These are phyloP conservation scores for Metarhizium sp. DNA, from an alignment of 2,329 filamentous ascomycete genomes.

Conservation along the genomic window DNA sequence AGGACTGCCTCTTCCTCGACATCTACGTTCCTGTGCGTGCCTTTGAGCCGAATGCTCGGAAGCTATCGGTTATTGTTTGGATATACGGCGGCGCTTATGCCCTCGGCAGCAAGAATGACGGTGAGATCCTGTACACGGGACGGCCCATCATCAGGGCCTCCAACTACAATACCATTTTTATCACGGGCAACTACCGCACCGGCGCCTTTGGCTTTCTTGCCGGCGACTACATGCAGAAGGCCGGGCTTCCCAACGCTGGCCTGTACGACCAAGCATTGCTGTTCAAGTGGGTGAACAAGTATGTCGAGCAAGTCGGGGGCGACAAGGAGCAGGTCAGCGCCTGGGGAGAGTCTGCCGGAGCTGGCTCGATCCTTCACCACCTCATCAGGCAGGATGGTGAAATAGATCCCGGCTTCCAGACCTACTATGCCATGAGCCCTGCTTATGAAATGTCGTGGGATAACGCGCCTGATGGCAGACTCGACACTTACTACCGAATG, in stretches of 20 bases:
- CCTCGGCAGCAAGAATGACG: constrained; percentile 29
- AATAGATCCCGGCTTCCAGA: constrained; percentile 31
- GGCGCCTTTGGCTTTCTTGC: constrained; percentile 39
- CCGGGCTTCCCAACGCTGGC: constrained; percentile 32
- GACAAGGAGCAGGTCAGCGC: constrained; percentile 35
- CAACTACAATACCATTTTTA: constrained; percentile 31
- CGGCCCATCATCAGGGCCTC: constrained; percentile 24
- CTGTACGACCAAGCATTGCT: constrained; percentile 33
- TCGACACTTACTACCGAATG: constrained; percentile 4
- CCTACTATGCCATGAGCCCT: constrained; percentile 5
- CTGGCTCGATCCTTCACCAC: constrained; percentile 39
- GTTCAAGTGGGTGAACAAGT: constrained; percentile 38
- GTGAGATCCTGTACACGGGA: constrained; percentile 26
- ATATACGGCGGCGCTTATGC: constrained; percentile 36
- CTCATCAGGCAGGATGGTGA: constrained; percentile 33
- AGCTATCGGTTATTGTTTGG: constrained; percentile 35
- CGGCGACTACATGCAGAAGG: constrained; percentile 31
- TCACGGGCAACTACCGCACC: constrained; percentile 38
- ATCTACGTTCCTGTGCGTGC: constrained; percentile 36
- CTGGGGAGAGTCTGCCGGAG: constrained; percentile 42
- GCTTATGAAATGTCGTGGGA: constrained; percentile 11
- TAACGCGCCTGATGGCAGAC: constrained; percentile 5
- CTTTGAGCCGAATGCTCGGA: constrained; percentile 17
- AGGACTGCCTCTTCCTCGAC: constrained; percentile 42
- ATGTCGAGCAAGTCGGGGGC: constrained; percentile 37